Evolutionary conservation across 1,139 yeast genomes (phyloP).

Genomic region (Petasospora fabianii): DNA sequence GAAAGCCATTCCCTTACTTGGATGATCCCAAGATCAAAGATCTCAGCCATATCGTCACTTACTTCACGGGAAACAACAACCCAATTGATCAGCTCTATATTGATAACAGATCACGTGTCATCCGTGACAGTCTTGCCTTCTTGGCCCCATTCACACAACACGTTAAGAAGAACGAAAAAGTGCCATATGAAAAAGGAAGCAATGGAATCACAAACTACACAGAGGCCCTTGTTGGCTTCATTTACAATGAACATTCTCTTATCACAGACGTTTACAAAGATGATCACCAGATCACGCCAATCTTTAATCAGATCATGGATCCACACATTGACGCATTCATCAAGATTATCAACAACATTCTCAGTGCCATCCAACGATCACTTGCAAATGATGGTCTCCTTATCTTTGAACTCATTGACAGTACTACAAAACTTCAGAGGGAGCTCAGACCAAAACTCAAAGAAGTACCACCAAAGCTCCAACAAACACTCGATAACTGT

Average conservation of each 20-base stretch:
- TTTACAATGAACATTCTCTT: conserved; percentile 46
- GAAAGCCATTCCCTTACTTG: conserved; percentile 38
- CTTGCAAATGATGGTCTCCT: conserved; percentile 39
- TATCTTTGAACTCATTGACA: conserved; percentile 44
- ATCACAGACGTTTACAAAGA: conserved; percentile 38
- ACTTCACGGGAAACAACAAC: conserved; percentile 40
- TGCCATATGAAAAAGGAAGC: conserved; percentile 58
- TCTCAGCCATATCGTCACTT: conserved; percentile 40
- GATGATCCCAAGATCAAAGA: conserved; percentile 37
- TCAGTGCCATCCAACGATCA: conserved; percentile 34
- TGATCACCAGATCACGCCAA: conserved; percentile 33
- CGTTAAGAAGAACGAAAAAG: conserved; percentile 36
- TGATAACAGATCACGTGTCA: conserved; percentile 43
- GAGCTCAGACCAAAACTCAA: conserved; percentile 26
- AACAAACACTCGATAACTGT: conserved; percentile 21
- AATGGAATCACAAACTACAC: conserved; percentile 57
- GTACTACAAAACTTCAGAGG: conserved; percentile 28
- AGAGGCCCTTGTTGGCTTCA: conserved; percentile 46
- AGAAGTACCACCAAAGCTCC: conserved; percentile 11
- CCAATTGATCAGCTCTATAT: conserved; percentile 42
- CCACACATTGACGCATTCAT: conserved; percentile 35
- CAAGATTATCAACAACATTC: conserved; percentile 32
- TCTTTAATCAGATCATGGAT: conserved; percentile 40
- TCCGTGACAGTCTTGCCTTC: conserved; percentile 40
- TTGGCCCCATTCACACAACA: conserved; percentile 46